Conservation (phyloP, 345 rosid genomes). For the Pistacia atlantica region DNA sequence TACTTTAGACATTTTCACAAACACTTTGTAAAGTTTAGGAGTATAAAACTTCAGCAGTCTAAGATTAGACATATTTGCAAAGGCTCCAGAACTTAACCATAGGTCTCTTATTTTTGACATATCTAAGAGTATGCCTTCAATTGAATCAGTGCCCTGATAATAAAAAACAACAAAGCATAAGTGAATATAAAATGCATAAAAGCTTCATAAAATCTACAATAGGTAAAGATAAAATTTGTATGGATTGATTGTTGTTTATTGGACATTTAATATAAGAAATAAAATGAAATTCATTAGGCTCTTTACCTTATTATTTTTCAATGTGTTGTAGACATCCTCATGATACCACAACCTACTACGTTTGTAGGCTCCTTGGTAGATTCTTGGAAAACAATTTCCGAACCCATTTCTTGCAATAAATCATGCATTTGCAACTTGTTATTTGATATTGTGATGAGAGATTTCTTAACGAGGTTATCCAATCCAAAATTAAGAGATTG, state of each 20-base stretch:
- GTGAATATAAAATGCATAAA: background rate
- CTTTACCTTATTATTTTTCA: slow-evolving; percentile 2
- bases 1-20: background rate
- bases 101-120: slow-evolving; percentile 14
- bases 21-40: background rate
- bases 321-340: slow-evolving; percentile 2
- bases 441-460: slow-evolving; percentile 26
- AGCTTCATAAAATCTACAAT: background rate
- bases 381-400: slow-evolving; percentile 14
- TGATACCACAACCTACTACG: slow-evolving; percentile 15
- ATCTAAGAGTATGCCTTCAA: slow-evolving; percentile 18
- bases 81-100: background rate
- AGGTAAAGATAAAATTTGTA: background rate
- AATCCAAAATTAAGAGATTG: background rate
- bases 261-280: background rate
- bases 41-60: slow-evolving; percentile 11
- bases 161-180: background rate
- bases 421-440: slow-evolving; percentile 36
- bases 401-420: slow-evolving; percentile 36
- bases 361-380: background rate
- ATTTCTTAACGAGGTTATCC: slow-evolving; percentile 27
- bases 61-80: slow-evolving; percentile 14
- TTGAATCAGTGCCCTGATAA: background rate
- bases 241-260: background rate
- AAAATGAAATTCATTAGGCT: background rate